Base-by-base conservation (phyloP, 163 green algal genomes). In the Scenedesmus sp. region DNA sequence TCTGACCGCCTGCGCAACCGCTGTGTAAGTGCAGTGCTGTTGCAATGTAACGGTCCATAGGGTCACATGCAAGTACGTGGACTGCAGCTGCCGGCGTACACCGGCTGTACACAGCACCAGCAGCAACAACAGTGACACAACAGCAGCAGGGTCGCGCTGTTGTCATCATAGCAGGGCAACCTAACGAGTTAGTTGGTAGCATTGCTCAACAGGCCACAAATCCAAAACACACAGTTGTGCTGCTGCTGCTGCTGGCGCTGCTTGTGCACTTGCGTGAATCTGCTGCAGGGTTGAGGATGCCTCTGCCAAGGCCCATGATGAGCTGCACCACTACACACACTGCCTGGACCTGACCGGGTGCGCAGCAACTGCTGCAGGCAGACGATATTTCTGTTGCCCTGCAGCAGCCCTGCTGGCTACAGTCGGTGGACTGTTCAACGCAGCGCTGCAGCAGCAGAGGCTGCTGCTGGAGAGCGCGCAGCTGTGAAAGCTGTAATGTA, bases 321-420 rank as follows among this genome's bases (percentile, higher is more conserved):
- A 92, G 73, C 86, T 82, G 44, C 56, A 92, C 7, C 61, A 92
- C 33, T 92, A 92, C 56, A 73, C 83, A 51, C 72, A 87, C 73
- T 92, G 89, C 83, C 80, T 92, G 30, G 89, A 92, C 51, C 51
- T 92, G 37, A 90, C 81, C 2, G 56, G 56, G 88, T 92, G 35
- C 12, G 88, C 40, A 44, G 56, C 53, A 49, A 35, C 43, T 61
- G 33, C 33, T 51, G 30, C 81, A 78, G 44, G 79, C 79, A 61
- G n/a, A n/a, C n/a, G n/a, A n/a, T n/a, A n/a, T n/a, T n/a, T n/a
- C n/a, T n/a, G n/a, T n/a, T n/a, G n/a, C n/a, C n/a, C n/a, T n/a
- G 46, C 53, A 44, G 33, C 46, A 46, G 20, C 37, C n/a, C n/a
- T n/a, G n/a, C n/a, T n/a, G n/a, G n/a, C n/a, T n/a, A n/a, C n/a